phyloP scores from a whole-genome alignment of 208 protist genomes.

The Acanthamoeba castellanii region DNA sequence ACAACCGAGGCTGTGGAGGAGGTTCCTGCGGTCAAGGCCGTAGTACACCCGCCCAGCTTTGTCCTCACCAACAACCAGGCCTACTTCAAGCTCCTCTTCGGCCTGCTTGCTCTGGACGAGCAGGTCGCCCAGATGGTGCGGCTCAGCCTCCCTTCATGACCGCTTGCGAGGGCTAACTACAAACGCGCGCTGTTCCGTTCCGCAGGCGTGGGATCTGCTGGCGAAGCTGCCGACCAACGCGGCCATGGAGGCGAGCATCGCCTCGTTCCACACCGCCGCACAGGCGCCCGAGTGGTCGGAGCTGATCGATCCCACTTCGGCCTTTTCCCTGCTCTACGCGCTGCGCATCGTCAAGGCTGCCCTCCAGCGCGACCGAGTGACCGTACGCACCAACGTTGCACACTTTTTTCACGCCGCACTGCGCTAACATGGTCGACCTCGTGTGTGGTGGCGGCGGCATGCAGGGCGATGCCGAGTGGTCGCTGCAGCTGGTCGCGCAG shows the following conservation, averaged over 20 bases:
- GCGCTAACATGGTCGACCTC: neutral
- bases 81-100: constrained; percentile 63
- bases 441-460: neutral
- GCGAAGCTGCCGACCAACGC: constrained; percentile 50
- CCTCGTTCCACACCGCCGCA: constrained; percentile 1
- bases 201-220: constrained; percentile 57
- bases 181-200: neutral
- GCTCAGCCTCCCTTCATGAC: neutral
- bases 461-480: constrained; percentile 63
- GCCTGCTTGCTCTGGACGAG: constrained; percentile 52
- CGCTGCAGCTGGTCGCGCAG: constrained; percentile 46
- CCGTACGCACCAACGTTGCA: neutral
- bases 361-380: constrained; percentile 21
- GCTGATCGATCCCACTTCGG: constrained; percentile 30
- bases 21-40: neutral
- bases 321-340: constrained; percentile 72
- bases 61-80: constrained; percentile 60
- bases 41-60: constrained; percentile 3
- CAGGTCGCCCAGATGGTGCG: constrained; percentile 42
- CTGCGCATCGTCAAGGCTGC: constrained; percentile 75
- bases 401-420: neutral
- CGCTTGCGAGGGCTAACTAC: neutral
- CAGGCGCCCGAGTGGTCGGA: constrained; percentile 54
- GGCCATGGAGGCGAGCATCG: constrained; percentile 40
- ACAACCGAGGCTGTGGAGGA: neutral